Evolutionary conservation across 495 filamentous ascomycete genomes (phyloP), one percentile per base, ranked within the genome.

Genomic region (Neurospora cerealis): DNA sequence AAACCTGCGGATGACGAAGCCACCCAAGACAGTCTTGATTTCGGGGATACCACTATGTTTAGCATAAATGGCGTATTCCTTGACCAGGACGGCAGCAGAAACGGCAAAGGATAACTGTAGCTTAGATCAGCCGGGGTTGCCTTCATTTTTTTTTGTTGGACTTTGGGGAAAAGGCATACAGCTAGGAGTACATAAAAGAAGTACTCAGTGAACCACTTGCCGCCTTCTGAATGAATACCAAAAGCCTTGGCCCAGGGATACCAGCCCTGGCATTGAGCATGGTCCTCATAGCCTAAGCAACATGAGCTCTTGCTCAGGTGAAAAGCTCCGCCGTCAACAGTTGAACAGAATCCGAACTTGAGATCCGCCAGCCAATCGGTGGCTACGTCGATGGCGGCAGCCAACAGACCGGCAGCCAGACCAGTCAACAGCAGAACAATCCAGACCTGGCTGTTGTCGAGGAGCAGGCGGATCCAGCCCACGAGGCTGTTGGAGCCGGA

Each of bases 41-140:
- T 99, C 96, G 9, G 96, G 95, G 75, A 99, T 98, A 78, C 96
- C 96, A 80, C 94, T 97, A 77, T 98, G 96, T 79, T 92, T 94
- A 46, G 96, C 96, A 82, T 97, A 93, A 11, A 92, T 85, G 15
- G 95, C 93, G 82, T 93, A 99, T 69, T 88, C 87, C 76, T 91
- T 90, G 24, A 98, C 96, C 48, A 99, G 81, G 46, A 95, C 75
- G 73, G 91, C 92, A 19, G 96, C 95, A 60, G 87, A 89, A 21
- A 89, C 81, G 37, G 96, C 96, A 80, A 98, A 97, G 37, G 92
- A 75, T 28, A 96, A 85, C 93, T 95, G 75, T 48, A 34, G 5
- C 28, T 69, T 34, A 32, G 54, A 66, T 66, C 54, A 66, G 54
- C 54, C 0, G 54, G 54, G 39, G 44, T 38, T 32, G 37, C 42